Conservation (phyloP, 352 stramenopile genomes). For the Globisporangium barbulae region DNA sequence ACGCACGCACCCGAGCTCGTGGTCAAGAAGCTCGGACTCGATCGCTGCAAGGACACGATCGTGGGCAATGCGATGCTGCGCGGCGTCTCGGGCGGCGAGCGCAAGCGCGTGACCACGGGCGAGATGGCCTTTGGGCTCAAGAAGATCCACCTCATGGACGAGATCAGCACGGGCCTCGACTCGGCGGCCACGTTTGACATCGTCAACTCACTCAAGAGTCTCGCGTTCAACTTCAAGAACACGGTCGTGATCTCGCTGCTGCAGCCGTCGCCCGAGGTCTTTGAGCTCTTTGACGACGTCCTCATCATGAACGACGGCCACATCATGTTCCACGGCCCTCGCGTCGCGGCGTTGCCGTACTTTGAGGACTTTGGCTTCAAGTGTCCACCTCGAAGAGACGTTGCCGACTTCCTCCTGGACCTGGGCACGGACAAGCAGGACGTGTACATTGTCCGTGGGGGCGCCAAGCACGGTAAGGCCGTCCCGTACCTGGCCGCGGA, state of each 20-base stretch:
- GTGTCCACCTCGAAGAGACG: constrained; percentile 44
- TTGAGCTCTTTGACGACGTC: constrained; percentile 93
- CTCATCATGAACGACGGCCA: constrained; percentile 89
- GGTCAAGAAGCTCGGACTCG: constrained; percentile 39
- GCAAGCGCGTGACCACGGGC: constrained; percentile 88
- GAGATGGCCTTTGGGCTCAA: constrained; percentile 86
- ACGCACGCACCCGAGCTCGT: constrained; percentile 33
- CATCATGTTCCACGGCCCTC: constrained; percentile 77
- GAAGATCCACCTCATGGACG: constrained; percentile 71
- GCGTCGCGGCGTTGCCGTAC: constrained; percentile 34
- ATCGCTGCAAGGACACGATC: constrained; percentile 54
- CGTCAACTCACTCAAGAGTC: constrained; percentile 36
- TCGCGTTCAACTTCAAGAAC: constrained; percentile 45
- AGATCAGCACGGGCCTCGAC: constrained; percentile 67
- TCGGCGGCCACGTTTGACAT: constrained; percentile 60
- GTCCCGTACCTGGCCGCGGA: constrained; percentile 30
- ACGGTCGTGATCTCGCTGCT: constrained; percentile 79
- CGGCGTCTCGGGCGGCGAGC: constrained; percentile 84
- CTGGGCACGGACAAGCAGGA: constrained; percentile 51
- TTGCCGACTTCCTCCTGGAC: constrained; percentile 55
- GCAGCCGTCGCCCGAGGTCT: constrained; percentile 92
- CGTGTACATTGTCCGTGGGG: constrained; percentile 26
- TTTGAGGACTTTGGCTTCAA: constrained; percentile 46
- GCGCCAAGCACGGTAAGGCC: not conserved
- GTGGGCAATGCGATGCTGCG: constrained; percentile 61